Evolutionary conservation across 345 rosid genomes (phyloP).

Genomic region (Bretschneidera sinensis): DNA sequence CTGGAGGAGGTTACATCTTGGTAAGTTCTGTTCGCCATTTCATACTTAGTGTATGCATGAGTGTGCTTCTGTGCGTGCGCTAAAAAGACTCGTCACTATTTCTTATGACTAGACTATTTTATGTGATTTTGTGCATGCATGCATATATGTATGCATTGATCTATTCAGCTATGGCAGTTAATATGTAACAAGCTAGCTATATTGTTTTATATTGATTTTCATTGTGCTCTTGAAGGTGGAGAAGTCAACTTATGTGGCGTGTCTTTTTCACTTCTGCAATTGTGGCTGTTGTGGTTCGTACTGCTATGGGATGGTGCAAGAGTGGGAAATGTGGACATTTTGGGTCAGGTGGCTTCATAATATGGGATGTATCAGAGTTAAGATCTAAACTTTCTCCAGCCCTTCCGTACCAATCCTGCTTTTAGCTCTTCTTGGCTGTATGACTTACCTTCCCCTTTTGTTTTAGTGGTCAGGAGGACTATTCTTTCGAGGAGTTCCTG

Average conservation of each 20-base stretch:
- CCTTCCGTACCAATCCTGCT: neutral
- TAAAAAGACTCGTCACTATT: neutral
- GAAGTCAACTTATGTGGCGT: slow-evolving; percentile 99
- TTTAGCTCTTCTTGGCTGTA: slow-evolving; percentile 11
- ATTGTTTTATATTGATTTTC: slow-evolving; percentile 12
- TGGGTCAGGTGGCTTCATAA: slow-evolving; percentile 93
- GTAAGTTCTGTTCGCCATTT: slow-evolving; percentile 35
- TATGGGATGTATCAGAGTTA: slow-evolving; percentile 95
- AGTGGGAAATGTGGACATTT: slow-evolving; percentile 97
- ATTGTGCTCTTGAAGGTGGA: slow-evolving; percentile 69
- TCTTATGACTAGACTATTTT: too few species aligned
- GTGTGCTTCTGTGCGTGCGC: neutral
- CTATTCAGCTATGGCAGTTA: neutral
- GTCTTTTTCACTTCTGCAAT: slow-evolving; percentile 97
- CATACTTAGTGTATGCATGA: neutral
- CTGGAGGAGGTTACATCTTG: slow-evolving; percentile 98
- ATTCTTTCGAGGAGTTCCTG: slow-evolving; percentile 80
- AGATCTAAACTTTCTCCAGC: slow-evolving; percentile 24
- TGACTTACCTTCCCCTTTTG: slow-evolving; percentile 1
- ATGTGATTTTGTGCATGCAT: neutral
- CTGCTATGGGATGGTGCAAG: slow-evolving; percentile 97
- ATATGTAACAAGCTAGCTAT: neutral
- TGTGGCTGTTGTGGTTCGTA: slow-evolving; percentile 96
- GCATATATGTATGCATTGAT: neutral
- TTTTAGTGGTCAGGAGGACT: slow-evolving; percentile 93